Evolutionary conservation across 2,329 filamentous ascomycete species (phyloP).

Genomic region (Pseudocercospora crystallina): DNA sequence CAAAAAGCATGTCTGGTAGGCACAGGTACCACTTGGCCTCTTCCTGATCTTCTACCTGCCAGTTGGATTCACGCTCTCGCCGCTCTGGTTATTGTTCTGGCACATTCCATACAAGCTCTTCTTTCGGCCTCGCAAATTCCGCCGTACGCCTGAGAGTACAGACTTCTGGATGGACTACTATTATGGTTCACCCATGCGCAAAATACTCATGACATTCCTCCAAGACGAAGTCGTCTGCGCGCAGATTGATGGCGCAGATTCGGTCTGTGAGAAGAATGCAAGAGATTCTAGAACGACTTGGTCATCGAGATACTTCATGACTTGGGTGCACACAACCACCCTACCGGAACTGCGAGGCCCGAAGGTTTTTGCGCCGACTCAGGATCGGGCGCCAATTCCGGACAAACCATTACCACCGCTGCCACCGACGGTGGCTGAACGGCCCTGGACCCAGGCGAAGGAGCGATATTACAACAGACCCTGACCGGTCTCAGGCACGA

Average conservation of each 20-base stretch:
- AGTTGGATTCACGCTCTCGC: conserved; percentile 10
- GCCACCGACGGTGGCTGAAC: no score
- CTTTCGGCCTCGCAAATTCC: conserved; percentile 1
- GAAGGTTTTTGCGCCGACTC: no score
- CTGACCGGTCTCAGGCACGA: no score
- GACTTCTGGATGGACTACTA: conserved; percentile 15
- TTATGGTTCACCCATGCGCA: conserved; percentile 13
- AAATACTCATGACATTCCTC: conserved; percentile 13
- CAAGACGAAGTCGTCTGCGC: conserved; percentile 16
- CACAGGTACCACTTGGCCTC: conserved; percentile 14
- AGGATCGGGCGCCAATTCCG: no score
- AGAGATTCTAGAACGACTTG: conserved; percentile 3
- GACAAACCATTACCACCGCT: no score
- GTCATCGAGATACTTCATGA: no score
- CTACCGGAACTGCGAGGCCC: no score
- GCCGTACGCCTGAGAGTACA: conserved; percentile 1
- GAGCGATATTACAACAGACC: no score
- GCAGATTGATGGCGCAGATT: conserved; percentile 11
- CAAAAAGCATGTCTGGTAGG: conserved; percentile 1
- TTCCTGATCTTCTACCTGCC: conserved; percentile 17
- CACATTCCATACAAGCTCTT: conserved; percentile 16
- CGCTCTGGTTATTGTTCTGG: conserved; percentile 14
- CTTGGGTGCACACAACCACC: no score
- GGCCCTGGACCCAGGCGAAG: no score
- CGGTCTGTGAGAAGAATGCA: conserved; percentile 5